A percentile compares a stretch with the other conserved stretches of the same genome.
These are phyloP conservation scores for Wickerhamiella pararugosa DNA, from an alignment of 1,139 yeast genomes.

Conservation along the genomic window DNA sequence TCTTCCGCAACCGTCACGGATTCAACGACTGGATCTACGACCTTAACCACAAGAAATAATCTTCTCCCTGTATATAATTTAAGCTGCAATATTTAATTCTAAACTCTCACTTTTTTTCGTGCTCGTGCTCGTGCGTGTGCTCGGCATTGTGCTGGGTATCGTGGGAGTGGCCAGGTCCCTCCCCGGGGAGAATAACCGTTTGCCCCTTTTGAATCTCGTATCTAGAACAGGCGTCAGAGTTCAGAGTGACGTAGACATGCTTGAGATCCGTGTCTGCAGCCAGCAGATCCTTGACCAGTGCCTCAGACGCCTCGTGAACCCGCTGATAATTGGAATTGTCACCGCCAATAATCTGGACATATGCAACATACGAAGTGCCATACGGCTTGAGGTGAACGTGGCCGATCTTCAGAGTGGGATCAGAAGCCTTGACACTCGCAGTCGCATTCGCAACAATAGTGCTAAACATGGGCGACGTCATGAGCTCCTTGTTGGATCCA, in stretches of 20 bases:
- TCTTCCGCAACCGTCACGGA: slow-evolving; percentile 81
- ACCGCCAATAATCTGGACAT: slow-evolving; percentile 7
- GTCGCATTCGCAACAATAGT: slow-evolving; percentile 1
- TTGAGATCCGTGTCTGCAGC: slow-evolving; percentile 16
- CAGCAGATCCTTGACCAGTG: slow-evolving; percentile 4
- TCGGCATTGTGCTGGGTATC: too few species aligned
- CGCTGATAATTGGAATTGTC: neutral
- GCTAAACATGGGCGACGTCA: slow-evolving; percentile 3
- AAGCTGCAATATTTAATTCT: too few species aligned
- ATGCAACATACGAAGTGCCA: slow-evolving; percentile 19
- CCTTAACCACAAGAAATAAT: slow-evolving; percentile 8
- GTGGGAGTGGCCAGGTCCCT: too few species aligned
- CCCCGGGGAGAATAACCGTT: too few species aligned
- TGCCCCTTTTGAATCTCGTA: too few species aligned
- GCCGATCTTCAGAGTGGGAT: slow-evolving; percentile 19
- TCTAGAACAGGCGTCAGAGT: neutral
- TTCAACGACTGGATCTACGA: slow-evolving; percentile 76
- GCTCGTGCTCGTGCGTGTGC: too few species aligned
- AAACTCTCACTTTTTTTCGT: too few species aligned
- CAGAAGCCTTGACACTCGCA: neutral
- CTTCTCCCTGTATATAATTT: too few species aligned
- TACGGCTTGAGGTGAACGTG: slow-evolving; percentile 19
- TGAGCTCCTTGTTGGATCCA: slow-evolving; percentile 22
- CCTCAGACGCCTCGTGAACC: slow-evolving; percentile 6
- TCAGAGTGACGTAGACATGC: slow-evolving; percentile 25